Evolutionary conservation across 805 yeast genomes (phyloP), one percentile per base, ranked within the genome.

Genomic region (Kodamaea nitidulidarum): DNA sequence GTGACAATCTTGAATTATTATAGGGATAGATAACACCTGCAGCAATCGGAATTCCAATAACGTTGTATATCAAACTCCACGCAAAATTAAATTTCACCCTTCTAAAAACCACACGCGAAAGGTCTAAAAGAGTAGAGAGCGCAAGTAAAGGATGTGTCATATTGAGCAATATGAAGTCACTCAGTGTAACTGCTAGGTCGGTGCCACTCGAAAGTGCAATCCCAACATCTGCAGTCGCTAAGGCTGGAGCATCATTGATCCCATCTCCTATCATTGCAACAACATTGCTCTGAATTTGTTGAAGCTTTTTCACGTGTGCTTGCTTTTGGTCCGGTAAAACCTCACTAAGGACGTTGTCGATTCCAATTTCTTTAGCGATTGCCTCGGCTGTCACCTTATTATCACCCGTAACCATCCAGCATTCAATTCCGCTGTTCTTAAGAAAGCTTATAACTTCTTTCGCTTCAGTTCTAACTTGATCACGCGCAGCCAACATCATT

Each of bases 231-330:
- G 93, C 87, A 1, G 75, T 65, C 3, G 88, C 75, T 37, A 85
- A 62, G 0, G 93, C 87, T 1, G 91, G 91, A 0, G 93, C 88
- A 58, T 85, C 93, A 55, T 84, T 85, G 24, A 84, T 78, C 15
- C 93, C 93, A 51, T 84, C 93, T 7, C 93, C 93, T 7, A 84
- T 81, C 90, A 84, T 83, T 0, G 87, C 88, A 15, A 63, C 60
- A 2, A 52, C 51, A 1, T 51, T 53, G 3, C 54, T 49, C 11
- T 52, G 45, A 7, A 44, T 31, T 29, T 61, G 54, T 51, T 80
- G 82, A 9, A 84, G 65, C 70, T 73, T 66, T 45, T 70, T 65
- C 27, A 84, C 64, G 51, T 76, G 73, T 17, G 67, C 72, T 6
- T 85, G 81, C 56, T 85, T 85, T 40, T 80, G 87, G 38, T 78